phyloP scores from a whole-genome alignment of 768 basidiomycete species.

The Calocybe gangraenosa region DNA sequence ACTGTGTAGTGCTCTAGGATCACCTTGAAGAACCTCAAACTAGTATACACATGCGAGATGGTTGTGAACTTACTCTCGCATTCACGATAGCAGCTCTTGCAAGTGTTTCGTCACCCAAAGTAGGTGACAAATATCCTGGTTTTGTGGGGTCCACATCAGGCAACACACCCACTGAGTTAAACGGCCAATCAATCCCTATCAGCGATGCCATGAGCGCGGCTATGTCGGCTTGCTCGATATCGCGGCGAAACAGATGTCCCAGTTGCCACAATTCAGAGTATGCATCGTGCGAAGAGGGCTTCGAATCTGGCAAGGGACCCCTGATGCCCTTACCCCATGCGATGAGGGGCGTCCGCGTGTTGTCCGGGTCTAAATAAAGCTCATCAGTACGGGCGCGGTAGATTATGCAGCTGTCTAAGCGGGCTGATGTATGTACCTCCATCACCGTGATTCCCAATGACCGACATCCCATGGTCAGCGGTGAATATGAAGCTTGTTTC shows the following conservation, averaged over 20 bases:
- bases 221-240: constrained; percentile 83
- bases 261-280: constrained; percentile 67
- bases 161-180: constrained; percentile 77
- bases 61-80: constrained; percentile 39
- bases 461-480: constrained; percentile 89
- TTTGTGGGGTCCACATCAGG: constrained; percentile 65
- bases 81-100: constrained; percentile 61
- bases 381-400: constrained; percentile 6
- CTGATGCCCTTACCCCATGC: constrained; percentile 81
- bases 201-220: constrained; percentile 75
- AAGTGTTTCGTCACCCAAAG: constrained; percentile 41
- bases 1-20: constrained; percentile 74
- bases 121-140: constrained; percentile 54
- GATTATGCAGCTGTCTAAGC: not conserved
- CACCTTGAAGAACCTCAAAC: constrained; percentile 32
- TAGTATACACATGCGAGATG: not conserved
- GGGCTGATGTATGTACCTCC: constrained; percentile 59
- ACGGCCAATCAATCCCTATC: constrained; percentile 71
- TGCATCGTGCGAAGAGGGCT: constrained; percentile 61
- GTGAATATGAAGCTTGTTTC: constrained; percentile 79
- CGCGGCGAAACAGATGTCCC: constrained; percentile 54
- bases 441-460: constrained; percentile 85
- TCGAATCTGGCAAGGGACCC: constrained; percentile 54
- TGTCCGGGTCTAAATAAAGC: constrained; percentile 69
- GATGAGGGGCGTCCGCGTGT: constrained; percentile 80